Evolutionary conservation across 345 rosid genomes (phyloP), one percentile per base, ranked within the genome.

Genomic region (Odontarrhena argentea): DNA sequence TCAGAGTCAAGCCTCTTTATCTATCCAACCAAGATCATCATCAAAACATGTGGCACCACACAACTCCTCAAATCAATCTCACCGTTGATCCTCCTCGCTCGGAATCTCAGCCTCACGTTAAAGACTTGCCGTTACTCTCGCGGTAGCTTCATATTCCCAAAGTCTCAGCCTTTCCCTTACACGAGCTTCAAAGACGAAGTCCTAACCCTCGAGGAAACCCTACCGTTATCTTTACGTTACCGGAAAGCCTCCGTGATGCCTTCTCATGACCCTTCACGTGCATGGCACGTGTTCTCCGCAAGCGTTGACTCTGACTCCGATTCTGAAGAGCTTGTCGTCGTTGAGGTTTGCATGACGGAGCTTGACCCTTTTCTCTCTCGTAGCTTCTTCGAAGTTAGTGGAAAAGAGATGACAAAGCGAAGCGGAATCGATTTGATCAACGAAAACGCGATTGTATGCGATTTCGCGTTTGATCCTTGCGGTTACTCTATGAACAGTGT

Each of bases 401-500:
- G 36, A 4, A 88, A 77, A 37, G 96, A 85, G 60, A 91, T 94
- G 96, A 94, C 99, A 0, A 76, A 77, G 38, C 68, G 81, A 34
- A 91, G 96, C 10, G 91, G 96, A 2, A 87, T 91, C 11, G 76
- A 72, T 0, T 77, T 61, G 15, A 87, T 91, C 45, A 94, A 84
- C 57, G 90, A 88, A 1, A 75, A 76, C 18, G 82, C 99, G 0
- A 78, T 81, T 34, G 68, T 94, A 1, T 87, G 99, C 42, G 99
- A 95, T 46, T 95, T 88, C 25, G 99, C 85, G 3, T 95, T 95
- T 55, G 97, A 95, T 52, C 99, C 99, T 0, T 95, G 99, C 44
- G 99, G 99, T 0, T 95, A 95, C 79, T 95, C 99, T 9, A 95
- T 95, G 99, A 95, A 95, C 10, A 93, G 96, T 60, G 82, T 95